Evolutionary conservation across 495 filamentous ascomycete species (phyloP).

Genomic region (Parathielavia hyrcaniae): DNA sequence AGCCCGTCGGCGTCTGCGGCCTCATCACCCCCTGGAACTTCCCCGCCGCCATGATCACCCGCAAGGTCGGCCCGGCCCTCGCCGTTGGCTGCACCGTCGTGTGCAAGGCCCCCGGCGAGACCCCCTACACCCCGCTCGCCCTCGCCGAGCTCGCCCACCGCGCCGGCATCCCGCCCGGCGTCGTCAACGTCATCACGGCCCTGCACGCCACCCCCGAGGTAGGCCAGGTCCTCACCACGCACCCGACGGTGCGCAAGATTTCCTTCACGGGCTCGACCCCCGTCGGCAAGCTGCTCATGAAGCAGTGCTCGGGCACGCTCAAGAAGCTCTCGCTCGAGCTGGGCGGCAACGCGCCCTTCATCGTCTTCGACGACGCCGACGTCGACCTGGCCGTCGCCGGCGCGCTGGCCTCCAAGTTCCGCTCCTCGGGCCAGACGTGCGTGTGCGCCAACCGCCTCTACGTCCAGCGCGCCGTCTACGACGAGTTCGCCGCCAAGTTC

Average conservation of each 20-base stretch:
- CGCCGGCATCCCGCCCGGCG: conserved; percentile 78
- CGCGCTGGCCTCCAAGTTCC: conserved; percentile 74
- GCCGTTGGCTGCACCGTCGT: conserved; percentile 73
- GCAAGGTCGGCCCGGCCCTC: conserved; percentile 80
- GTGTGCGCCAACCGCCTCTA: conserved; percentile 86
- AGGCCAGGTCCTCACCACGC: conserved; percentile 64
- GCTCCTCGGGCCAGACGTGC: conserved; percentile 82
- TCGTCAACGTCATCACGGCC: conserved; percentile 75
- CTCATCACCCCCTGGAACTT: conserved; percentile 98
- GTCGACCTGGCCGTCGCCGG: conserved; percentile 70
- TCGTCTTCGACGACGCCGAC: conserved; percentile 88
- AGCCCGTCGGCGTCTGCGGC: conserved; percentile 90
- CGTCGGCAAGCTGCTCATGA: conserved; percentile 84
- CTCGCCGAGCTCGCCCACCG: conserved; percentile 74
- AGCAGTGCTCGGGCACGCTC: conserved; percentile 69
- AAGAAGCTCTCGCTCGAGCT: conserved; percentile 87
- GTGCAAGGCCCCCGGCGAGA: conserved; percentile 77
- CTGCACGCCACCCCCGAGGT: conserved; percentile 65
- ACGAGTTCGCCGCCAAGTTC: conserved; percentile 65
- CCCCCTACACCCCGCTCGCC: conserved; percentile 76
- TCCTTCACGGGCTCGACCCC: conserved; percentile 84
- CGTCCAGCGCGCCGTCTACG: conserved; percentile 72
- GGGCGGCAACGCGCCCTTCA: conserved; percentile 88
- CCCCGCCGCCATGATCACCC: conserved; percentile 85
- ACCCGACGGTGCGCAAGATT: conserved; percentile 69